Evolutionary conservation across 2,329 filamentous ascomycete genomes (phyloP), one percentile per base, ranked within the genome.

Genomic region (Fusarium setosum): DNA sequence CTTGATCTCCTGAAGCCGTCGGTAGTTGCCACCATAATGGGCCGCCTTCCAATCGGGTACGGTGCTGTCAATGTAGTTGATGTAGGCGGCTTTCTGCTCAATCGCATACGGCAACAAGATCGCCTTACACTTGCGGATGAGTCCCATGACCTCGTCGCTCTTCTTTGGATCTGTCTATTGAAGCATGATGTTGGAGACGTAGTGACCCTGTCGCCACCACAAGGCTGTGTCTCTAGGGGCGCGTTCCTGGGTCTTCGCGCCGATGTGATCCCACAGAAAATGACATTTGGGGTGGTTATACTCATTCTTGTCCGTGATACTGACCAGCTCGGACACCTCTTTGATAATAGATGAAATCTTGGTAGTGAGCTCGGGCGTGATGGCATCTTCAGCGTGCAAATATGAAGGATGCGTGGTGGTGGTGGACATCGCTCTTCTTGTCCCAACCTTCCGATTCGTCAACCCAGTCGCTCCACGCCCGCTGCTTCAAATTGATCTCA

Each of bases 221-320:
- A 49, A 49, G 15, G 31, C 20, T 4, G 45, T 49, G 15, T 49
- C 45, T 26, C 37, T 20, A 4, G 45, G 45, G 13, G 13, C 20
- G 3, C 15, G 4, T 20, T 26, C 21, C 45, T 37, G 20, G 3
- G 45, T 49, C 21, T 29, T 29, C 11, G 26, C 26, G 26, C 56
- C 52, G 10, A 60, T 56, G 38, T 60, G 57, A 7, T 50, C 34
- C 57, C 57, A 60, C 4, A 29, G 20, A 17, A 60, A 35, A n/a
- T 51, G 11, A 10, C 57, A 60, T 17, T 60, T 60, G 4, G 52
- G 57, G 6, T 21, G 11, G 11, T 56, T 51, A 5, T 3, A 2
- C 1, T 7, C 7, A 12, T 60, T 56, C 7, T 18, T 38, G 26
- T 60, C 24, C 0, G 52, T 60, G 38, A 56, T 56, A 1, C 38